Evolutionary conservation across 345 rosid species (phyloP).

Genomic region (Lepidium didymum): DNA sequence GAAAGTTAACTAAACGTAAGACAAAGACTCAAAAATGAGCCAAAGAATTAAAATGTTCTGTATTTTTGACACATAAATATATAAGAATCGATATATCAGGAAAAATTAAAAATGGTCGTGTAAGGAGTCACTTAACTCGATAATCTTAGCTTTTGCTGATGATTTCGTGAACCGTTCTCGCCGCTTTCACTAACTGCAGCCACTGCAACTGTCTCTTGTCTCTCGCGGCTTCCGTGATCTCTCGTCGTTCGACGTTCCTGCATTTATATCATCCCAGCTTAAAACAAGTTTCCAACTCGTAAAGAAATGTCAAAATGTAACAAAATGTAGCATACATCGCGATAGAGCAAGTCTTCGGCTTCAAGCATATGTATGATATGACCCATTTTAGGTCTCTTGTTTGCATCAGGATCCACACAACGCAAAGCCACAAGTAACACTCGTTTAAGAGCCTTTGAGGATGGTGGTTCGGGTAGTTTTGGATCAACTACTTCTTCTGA

Average conservation of each 20-base stretch:
- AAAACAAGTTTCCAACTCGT: background rate
- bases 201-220: conserved; percentile 3
- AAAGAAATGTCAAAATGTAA: background rate
- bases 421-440: conserved; percentile 82
- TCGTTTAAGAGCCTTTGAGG: conserved; percentile 64
- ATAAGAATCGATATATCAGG: background rate
- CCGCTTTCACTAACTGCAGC: conserved; percentile 2
- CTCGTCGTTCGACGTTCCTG: conserved; percentile 30
- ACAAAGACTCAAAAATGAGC: background rate
- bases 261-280: background rate
- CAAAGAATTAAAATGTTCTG: conserved; percentile 15
- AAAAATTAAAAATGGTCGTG: background rate
- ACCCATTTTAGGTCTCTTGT: conserved; percentile 77
- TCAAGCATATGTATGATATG: conserved; percentile 90
- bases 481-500: conserved; percentile 87
- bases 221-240: conserved; percentile 23
- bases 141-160: conserved; percentile 22
- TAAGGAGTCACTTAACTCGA: conserved; percentile 5
- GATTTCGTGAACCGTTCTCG: conserved; percentile 22
- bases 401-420: conserved; percentile 79
- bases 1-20: conserved; percentile 15
- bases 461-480: conserved; percentile 66
- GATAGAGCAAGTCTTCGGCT: conserved; percentile 66
- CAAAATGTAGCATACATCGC: conserved; percentile 33
- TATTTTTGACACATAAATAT: background rate